Evolutionary conservation across 2,329 filamentous ascomycete genomes (phyloP), one percentile per base, ranked within the genome.

Genomic region (Fusarium foetens): DNA sequence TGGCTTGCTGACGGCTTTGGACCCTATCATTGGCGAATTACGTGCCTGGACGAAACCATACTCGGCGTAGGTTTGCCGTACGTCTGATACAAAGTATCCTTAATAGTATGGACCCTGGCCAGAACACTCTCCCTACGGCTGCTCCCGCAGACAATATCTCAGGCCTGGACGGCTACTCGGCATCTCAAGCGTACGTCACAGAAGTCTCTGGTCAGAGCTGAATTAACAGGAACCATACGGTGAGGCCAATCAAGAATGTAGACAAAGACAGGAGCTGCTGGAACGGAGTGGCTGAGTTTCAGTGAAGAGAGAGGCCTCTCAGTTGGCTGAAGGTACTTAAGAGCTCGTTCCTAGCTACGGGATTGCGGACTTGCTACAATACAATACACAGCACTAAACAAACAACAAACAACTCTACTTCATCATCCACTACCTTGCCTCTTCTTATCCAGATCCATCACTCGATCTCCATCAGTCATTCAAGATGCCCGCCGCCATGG

Each of bases 401-500:
- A 62, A 48, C 58, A 71, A 51, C 29, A 41, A 62, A 48, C 58
- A 68, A 66, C 54, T 68, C 58, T 67, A 70, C 70, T 54, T 36
- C 35, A 49, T 66, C 65, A 19, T 39, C 61, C 58, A 68, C 58
- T 53, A 43, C 43, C 45, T 59, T n/a, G 53, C 35, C 29, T 51
- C 46, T 49, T 25, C 25, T 35, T 16, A 49, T 31, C 42, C 48
- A 46, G 45, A 29, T 52, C 55, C 29, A 60, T 58, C 46, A 27
- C 41, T 60, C 45, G 12, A 67, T 36, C 45, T 25, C 36, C 31
- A n/a, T 39, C 57, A 53, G 16, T 46, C 43, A 31, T 54, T 68
- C 78, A 82, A 77, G n/a, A 84, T 85, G 83, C 81, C 83, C 76
- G 75, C 79, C 65, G 71, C 80, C 57, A 80, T 80, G 77, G 83